Conservation (phyloP, 1,284 basidiomycete genomes). For the Lentinula novae-zelandiae region DNA sequence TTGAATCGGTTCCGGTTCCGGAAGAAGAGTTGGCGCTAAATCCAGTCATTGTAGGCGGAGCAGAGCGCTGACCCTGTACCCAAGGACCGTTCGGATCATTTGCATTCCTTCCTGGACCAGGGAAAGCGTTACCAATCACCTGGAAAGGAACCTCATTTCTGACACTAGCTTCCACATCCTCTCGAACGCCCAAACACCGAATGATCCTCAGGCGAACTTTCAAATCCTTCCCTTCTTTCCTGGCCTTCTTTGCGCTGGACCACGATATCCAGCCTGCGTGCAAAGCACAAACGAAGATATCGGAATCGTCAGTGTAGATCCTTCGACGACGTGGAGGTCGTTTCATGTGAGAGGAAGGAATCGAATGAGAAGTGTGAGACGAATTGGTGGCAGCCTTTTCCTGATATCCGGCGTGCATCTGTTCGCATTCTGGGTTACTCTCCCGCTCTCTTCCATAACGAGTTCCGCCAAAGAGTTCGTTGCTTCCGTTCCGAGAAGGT, state of each 20-base stretch:
- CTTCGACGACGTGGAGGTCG: constrained; percentile 24
- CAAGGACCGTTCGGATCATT: not conserved
- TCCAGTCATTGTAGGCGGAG: not conserved
- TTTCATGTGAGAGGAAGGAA: not conserved
- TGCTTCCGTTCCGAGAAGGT: constrained; percentile 14
- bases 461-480: not conserved
- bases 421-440: constrained; percentile 8
- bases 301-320: constrained; percentile 73
- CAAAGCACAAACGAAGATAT: constrained; percentile 70
- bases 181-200: constrained; percentile 42
- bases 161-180: constrained; percentile 17
- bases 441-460: not conserved
- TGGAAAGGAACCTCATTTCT: constrained; percentile 18
- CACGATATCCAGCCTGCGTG: constrained; percentile 65
- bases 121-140: not conserved
- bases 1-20: not conserved
- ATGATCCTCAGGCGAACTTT: constrained; percentile 48
- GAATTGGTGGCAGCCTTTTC: not conserved
- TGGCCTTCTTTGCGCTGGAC: constrained; percentile 49
- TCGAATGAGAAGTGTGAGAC: not conserved
- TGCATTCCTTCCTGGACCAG: not conserved
- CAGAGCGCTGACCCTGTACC: not conserved
- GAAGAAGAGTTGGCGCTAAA: constrained; percentile 7
- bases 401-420: constrained; percentile 3
- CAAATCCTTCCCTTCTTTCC: constrained; percentile 50